Conservation (phyloP, 192 early-diverging fungal species). For the Coemansia sp. region DNA sequence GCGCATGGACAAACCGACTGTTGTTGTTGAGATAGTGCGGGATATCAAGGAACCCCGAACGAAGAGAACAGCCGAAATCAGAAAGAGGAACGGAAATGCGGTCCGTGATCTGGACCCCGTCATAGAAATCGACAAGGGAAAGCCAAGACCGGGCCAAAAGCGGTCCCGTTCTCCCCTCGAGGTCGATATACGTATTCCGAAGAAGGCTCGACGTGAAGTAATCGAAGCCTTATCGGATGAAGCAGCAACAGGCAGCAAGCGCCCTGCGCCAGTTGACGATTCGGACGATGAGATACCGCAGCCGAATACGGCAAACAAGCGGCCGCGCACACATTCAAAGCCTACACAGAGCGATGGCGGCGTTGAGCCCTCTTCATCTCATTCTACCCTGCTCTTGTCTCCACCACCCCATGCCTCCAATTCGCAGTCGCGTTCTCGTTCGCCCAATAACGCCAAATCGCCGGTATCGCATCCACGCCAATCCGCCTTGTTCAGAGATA, state of each 20-base stretch:
- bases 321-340: conserved; percentile 14
- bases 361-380: background rate
- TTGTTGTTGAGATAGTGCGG: conserved; percentile 1
- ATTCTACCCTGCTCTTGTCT: background rate
- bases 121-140: background rate
- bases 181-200: conserved; percentile 36
- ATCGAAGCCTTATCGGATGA: conserved; percentile 25
- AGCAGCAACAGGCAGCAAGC: conserved; percentile 9
- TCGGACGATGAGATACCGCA: background rate
- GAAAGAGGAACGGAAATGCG: background rate
- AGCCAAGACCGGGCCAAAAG: conserved; percentile 13
- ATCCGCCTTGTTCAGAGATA: background rate
- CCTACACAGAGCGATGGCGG: background rate
- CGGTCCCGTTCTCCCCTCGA: conserved; percentile 16
- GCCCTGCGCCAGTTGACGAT: conserved; percentile 1
- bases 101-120: background rate
- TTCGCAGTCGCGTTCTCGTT: conserved; percentile 1
- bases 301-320: conserved; percentile 10
- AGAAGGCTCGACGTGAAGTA: conserved; percentile 31
- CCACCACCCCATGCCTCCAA: background rate
- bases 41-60: background rate
- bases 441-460: background rate
- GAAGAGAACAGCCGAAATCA: background rate
- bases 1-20: no score
- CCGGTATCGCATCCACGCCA: conserved; percentile 1